Evolutionary conservation across 2,329 filamentous ascomycete species (phyloP), one percentile per base, ranked within the genome.

Genomic region (Xylaria arbuscula): DNA sequence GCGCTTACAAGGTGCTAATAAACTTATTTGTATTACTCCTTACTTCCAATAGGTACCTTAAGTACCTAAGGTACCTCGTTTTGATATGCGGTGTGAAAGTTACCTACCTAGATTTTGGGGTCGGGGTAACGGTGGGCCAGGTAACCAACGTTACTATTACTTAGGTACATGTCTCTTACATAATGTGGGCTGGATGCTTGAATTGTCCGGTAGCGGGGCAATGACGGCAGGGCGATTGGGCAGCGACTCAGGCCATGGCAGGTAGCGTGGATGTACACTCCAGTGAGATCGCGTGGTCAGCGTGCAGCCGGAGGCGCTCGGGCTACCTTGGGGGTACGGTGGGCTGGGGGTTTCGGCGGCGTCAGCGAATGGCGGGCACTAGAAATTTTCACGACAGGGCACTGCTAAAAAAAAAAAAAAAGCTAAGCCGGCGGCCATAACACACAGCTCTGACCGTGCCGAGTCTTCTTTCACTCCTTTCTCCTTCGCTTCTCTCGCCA

Each of bases 401-500:
- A 48, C 11, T 38, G 28, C 38, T 36, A 47, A 54, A 54, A 34
- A 38, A 55, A 47, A 54, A 54, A 34, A 36, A 22, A 8, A 22
- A 45, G 40, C 17, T 45, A 57, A 40, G 19, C 7, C 22, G 53
- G 56, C 64, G 48, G 42, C 40, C 45, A 45, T 45, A 45, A 17
- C 40, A 45, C 40, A 17, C 17, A 42, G 28, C 28, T 28, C 3
- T 42, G 13, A 15, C 40, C 7, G 40, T 45, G 28, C 40, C n/a
- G n/a, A 45, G 40, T 17, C 15, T 45, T 62, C 64, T 48, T 60
- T 55, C 45, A 56, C 55, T 68, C 38, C 62, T 73, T 72, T 69
- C 67, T 62, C 53, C 45, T 57, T 64, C 64, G 34, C 69, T 72
- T 64, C 57, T 71, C 73, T 69, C 70, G 73, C 63, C 71, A 77